Percentiles rank a stretch among this genome's conserved stretches.
These are phyloP conservation scores for Globisporangium paroecandrum DNA, from an alignment of 352 stramenopile genomes.

Conservation along the genomic window DNA sequence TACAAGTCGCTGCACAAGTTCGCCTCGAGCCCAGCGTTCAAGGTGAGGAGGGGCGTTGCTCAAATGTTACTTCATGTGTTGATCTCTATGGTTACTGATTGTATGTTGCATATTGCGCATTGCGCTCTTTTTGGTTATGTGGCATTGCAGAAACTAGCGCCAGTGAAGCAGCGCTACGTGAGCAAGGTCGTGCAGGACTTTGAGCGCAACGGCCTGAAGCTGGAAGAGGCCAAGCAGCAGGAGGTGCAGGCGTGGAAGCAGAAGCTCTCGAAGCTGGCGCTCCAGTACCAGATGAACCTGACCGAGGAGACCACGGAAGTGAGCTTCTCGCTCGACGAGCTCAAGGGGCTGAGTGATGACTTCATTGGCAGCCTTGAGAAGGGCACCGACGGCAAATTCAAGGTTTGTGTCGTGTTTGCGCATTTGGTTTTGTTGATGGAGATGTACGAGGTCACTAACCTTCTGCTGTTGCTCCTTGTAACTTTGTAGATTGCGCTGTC, in stretches of 20 bases:
- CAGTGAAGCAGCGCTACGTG: slow-evolving; percentile 75
- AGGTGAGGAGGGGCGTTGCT: slow-evolving; percentile 24
- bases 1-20: slow-evolving; percentile 73
- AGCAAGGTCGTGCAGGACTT: slow-evolving; percentile 75
- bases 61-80: slow-evolving; percentile 3
- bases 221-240: slow-evolving; percentile 59
- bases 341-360: slow-evolving; percentile 76
- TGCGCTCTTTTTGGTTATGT: background rate
- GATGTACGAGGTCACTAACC: background rate
- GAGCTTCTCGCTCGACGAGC: slow-evolving; percentile 65
- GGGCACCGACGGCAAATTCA: slow-evolving; percentile 71
- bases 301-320: slow-evolving; percentile 84
- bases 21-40: slow-evolving; percentile 38
- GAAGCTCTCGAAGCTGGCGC: slow-evolving; percentile 80
- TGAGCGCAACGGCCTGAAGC: slow-evolving; percentile 82
- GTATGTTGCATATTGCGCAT: background rate
- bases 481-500: slow-evolving; percentile 57
- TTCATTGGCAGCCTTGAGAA: slow-evolving; percentile 73
- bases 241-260: slow-evolving; percentile 82
- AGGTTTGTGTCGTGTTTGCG: slow-evolving; percentile 15
- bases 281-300: slow-evolving; percentile 85
- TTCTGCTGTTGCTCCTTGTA: background rate
- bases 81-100: background rate
- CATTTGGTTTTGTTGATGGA: background rate
- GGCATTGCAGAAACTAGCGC: slow-evolving; percentile 36